phyloP scores from a whole-genome alignment of 2,329 filamentous ascomycete genomes.

The Fusarium odoratissimum region DNA sequence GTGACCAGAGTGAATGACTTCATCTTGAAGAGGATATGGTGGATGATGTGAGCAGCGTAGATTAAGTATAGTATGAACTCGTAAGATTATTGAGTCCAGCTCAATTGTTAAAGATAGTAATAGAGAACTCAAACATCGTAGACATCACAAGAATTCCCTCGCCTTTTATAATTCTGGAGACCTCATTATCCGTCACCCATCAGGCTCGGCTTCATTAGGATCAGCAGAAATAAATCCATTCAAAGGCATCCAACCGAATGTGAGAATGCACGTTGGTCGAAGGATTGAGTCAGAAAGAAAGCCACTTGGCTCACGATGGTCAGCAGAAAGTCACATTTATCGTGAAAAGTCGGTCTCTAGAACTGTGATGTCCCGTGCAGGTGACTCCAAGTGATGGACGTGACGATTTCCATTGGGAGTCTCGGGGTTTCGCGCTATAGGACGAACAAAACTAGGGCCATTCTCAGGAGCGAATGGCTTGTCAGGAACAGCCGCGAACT shows the following conservation, averaged over 20 bases:
- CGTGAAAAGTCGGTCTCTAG: constrained; percentile 22
- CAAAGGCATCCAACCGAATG: constrained; percentile 30
- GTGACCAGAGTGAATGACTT: constrained; percentile 23
- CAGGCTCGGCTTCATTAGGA: constrained; percentile 16
- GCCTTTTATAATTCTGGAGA: constrained; percentile 26
- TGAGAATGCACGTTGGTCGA: constrained; percentile 36
- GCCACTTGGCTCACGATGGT: constrained; percentile 23
- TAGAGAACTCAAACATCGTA: background rate
- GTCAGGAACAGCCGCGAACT: constrained; percentile 35
- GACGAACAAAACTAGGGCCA: constrained; percentile 13
- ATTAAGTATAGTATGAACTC: constrained; percentile 1
- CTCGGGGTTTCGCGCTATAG: constrained; percentile 36
- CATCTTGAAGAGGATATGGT: constrained; percentile 36
- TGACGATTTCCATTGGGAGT: constrained; percentile 42
- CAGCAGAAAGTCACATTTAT: constrained; percentile 26
- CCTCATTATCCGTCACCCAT: background rate
- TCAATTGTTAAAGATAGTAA: constrained; percentile 3
- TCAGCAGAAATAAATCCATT: constrained; percentile 34
- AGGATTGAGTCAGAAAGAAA: constrained; percentile 29
- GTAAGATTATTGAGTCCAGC: constrained; percentile 19
- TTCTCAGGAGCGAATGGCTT: constrained; percentile 26
- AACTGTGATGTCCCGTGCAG: constrained; percentile 44
- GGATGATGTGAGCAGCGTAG: background rate
- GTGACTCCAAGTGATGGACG: constrained; percentile 39
- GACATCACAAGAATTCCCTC: constrained; percentile 1